A percentile compares a stretch with the other conserved stretches of the same genome.
phyloP scores from a whole-genome alignment of 1,139 yeast species.

The Magnusiomyces fungicola region DNA sequence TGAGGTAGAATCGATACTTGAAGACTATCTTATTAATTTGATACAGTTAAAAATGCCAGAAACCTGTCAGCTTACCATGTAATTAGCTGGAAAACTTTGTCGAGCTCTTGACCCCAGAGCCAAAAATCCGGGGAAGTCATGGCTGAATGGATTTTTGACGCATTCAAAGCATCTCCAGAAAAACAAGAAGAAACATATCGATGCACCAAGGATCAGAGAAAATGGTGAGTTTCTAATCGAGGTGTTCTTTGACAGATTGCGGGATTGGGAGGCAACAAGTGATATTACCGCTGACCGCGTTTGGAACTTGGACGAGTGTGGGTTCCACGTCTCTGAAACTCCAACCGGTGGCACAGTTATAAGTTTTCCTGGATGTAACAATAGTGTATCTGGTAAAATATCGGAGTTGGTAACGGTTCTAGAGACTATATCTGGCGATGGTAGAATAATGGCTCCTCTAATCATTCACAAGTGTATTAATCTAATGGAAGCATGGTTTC shows the following conservation, averaged over 20 bases:
- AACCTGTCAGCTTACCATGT: not conserved
- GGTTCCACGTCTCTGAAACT: not conserved
- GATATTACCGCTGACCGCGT: not conserved
- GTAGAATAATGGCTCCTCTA: not conserved
- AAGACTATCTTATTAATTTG: not conserved
- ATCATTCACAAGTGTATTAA: constrained; percentile 1
- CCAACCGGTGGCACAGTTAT: not conserved
- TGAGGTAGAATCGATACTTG: not conserved
- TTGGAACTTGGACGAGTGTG: constrained; percentile 5
- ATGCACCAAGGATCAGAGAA: not conserved
- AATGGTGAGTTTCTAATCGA: not conserved
- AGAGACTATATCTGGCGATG: constrained; percentile 1
- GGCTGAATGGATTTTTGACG: not conserved
- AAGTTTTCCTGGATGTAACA: too few relatives aligned
- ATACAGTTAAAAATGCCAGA: not conserved
- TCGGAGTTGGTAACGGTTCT: constrained; percentile 1
- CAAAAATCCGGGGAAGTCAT: not conserved
- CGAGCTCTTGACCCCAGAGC: not conserved
- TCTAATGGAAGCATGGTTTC: not conserved
- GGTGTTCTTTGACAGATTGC: constrained; percentile 1
- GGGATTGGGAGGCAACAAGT: not conserved
- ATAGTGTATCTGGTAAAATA: too few relatives aligned
- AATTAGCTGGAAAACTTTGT: not conserved
- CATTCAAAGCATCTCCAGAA: not conserved
- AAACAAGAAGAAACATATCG: not conserved